Percentiles rank a stretch among this genome's conserved stretches.
Evolutionary conservation across 2,329 filamentous ascomycete genomes (phyloP).

Genomic region (Verticillium dahliae): DNA sequence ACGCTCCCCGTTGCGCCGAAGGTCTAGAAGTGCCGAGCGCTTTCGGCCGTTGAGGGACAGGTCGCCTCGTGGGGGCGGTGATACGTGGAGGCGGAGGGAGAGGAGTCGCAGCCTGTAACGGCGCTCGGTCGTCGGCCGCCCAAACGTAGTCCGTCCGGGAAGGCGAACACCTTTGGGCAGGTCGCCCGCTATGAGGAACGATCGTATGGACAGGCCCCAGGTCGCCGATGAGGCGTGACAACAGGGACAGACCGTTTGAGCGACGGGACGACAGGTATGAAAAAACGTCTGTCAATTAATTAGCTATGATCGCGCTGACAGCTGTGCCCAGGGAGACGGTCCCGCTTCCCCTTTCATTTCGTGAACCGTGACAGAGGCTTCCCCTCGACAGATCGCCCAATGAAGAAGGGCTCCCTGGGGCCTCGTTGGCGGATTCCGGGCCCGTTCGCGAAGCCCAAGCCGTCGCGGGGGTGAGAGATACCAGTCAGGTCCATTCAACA

Average conservation of each 20-base stretch:
- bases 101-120: constrained; percentile 24
- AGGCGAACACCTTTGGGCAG: constrained; percentile 16
- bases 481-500: constrained; percentile 24
- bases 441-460: constrained; percentile 44
- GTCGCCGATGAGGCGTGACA: constrained; percentile 1
- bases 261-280: constrained; percentile 33
- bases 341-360: constrained; percentile 47
- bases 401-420: constrained; percentile 27
- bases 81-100: constrained; percentile 12
- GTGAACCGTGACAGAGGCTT: constrained; percentile 31
- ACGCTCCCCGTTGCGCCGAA: constrained; percentile 13
- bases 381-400: constrained; percentile 25
- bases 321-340: constrained; percentile 38
- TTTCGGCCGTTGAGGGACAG: constrained; percentile 29
- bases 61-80: constrained; percentile 21
- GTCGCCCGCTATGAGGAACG: constrained; percentile 26
- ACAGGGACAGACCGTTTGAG: constrained; percentile 22
- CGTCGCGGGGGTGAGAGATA: constrained; percentile 37
- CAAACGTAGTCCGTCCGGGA: constrained; percentile 29
- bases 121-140: no score
- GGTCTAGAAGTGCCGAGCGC: constrained; percentile 34
- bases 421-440: constrained; percentile 40
- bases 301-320: background rate
- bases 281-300: background rate
- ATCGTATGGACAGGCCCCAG: constrained; percentile 23